phyloP scores from a whole-genome alignment of 805 yeast genomes.

The Yarrowia osloensis region DNA sequence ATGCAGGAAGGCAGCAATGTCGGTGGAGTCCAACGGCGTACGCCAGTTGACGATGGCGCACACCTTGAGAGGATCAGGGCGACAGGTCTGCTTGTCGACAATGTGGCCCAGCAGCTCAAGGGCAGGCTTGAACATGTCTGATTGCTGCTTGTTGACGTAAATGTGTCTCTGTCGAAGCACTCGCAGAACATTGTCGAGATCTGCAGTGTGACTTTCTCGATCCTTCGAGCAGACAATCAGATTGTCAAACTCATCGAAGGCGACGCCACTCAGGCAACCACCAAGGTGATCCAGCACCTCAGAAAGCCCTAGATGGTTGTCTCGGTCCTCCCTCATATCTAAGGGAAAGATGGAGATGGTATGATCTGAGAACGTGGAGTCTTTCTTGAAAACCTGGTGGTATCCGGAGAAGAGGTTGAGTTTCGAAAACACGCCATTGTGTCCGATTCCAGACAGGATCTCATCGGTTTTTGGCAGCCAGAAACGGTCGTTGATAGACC shows the following conservation, averaged over 20 bases:
- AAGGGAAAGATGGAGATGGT: background rate
- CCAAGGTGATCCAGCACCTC: constrained; percentile 10
- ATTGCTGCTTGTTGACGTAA: background rate
- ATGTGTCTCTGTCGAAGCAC: background rate
- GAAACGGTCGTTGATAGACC: constrained; percentile 18
- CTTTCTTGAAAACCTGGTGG: background rate
- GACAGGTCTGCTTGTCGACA: background rate
- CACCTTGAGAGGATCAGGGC: background rate
- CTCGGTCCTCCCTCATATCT: background rate
- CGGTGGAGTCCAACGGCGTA: background rate
- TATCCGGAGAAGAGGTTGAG: background rate
- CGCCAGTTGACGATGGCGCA: background rate
- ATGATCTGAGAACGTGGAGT: background rate
- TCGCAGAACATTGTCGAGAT: background rate
- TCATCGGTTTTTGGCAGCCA: constrained; percentile 12
- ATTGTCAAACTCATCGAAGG: constrained; percentile 7
- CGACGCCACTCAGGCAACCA: background rate
- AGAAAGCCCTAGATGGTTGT: constrained; percentile 14
- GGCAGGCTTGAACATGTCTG: background rate
- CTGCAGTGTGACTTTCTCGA: background rate
- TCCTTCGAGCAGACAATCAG: background rate
- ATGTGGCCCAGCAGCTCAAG: background rate
- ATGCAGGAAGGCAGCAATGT: background rate
- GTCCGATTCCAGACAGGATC: background rate
- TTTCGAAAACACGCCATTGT: background rate